Base-by-base conservation (phyloP, 129 eudicot species). In the Calendula officinalis region DNA sequence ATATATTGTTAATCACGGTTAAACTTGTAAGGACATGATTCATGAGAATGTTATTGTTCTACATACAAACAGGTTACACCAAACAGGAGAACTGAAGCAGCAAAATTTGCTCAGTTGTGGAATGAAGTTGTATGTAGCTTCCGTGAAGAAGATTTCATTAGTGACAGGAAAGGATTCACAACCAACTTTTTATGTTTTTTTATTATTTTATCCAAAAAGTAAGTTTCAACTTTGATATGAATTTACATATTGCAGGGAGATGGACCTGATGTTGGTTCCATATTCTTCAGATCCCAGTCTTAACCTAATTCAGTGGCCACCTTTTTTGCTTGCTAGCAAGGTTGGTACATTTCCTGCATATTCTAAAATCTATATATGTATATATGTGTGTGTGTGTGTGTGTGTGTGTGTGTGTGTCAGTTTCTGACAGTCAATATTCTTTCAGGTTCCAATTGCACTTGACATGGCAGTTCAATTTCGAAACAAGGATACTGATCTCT, bases 301-400 rank as follows among this genome's bases (percentile, higher is more conserved):
- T 10, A 86, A 86, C 68, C 62, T 89, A 33, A 83, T 89, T 69
- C 99, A 94, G 74, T 88, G 99, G 99, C 99, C 99, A 51, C 99
- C 97, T 0, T 94, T 83, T 76, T 69, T 94, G 81, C 97, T 94
- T 78, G 97, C 99, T 58, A 84, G 95, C 88, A 94, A 94, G 97
- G 98, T 85, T 64, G 63, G 56, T 59, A 38, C 62, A 6, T 16
- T 63, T 15, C 71, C 41, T 34, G 13, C 41, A 46, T 17, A 17
- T 42, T 71, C 49, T 72, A 60, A 39, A 22, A n/a, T n/a, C n/a
- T 22, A 22, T 22, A 22, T 22, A 22, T 22, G 2, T 22, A 22
- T n/a, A 22, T 22, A 22, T 22, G 2, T 22, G 30, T 22, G 2
- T 22, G 30, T 22, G 30, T 22, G 30, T 22, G 30, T 22, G 30